Evolutionary conservation across 495 filamentous ascomycete genomes (phyloP).

Genomic region (Daldinia concentrica): DNA sequence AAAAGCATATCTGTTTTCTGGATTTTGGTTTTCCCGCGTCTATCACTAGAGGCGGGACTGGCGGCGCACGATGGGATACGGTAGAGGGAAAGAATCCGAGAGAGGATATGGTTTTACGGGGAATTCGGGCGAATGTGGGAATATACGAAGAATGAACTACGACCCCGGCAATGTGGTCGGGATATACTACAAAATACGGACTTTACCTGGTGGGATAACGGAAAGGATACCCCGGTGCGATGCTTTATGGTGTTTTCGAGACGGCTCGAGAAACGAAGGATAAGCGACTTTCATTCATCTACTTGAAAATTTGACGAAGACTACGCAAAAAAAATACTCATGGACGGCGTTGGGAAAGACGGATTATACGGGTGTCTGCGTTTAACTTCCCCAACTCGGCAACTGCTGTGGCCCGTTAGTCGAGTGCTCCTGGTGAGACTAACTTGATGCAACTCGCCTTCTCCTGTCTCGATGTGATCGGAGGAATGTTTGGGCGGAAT

Average conservation of each 20-base stretch:
- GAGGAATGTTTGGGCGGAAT: conserved; percentile 39
- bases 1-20: conserved; percentile 46
- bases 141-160: conserved; percentile 43
- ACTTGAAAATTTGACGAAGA: conserved; percentile 40
- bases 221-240: conserved; percentile 48
- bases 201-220: conserved; percentile 45
- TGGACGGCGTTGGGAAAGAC: conserved; percentile 50
- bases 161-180: conserved; percentile 23
- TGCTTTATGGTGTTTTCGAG: conserved; percentile 48
- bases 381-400: conserved; percentile 28
- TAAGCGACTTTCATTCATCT: conserved; percentile 39
- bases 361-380: conserved; percentile 41
- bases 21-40: conserved; percentile 19
- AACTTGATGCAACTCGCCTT: conserved; percentile 40
- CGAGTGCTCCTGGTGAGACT: conserved; percentile 41
- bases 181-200: conserved; percentile 49
- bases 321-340: conserved; percentile 38
- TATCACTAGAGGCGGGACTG: conserved; percentile 19
- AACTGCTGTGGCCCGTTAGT: conserved; percentile 41
- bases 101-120: conserved; percentile 32
- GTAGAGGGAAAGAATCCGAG: conserved; percentile 26
- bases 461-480: conserved; percentile 32
- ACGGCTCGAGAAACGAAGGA: conserved; percentile 40
- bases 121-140: conserved; percentile 16
- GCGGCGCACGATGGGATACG: conserved; percentile 41